Evolutionary conservation across 768 basidiomycete species (phyloP).

Genomic region (Russula earlei): DNA sequence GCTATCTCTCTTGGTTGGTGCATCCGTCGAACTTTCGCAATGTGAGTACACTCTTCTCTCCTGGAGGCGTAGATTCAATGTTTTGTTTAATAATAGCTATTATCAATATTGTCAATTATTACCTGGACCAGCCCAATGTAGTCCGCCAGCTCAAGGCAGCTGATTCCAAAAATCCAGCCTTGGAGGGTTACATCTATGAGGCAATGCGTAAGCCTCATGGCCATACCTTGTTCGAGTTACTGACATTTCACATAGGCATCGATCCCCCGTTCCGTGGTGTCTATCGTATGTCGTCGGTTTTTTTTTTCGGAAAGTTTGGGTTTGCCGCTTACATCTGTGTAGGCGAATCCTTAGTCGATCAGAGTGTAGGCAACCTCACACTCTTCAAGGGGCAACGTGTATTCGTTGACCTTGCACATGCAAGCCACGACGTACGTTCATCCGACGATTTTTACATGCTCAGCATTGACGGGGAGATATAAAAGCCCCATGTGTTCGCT

Average conservation of each 20-base stretch:
- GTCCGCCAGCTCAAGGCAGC: conserved; percentile 30
- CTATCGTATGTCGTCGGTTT: conserved; percentile 38
- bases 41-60: conserved; percentile 31
- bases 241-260: conserved; percentile 38
- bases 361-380: conserved; percentile 32
- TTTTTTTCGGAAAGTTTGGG: neutral
- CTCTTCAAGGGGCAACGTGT: conserved; percentile 43
- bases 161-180: conserved; percentile 29
- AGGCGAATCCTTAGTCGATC: conserved; percentile 42
- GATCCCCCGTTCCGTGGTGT: conserved; percentile 66
- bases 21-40: conserved; percentile 60
- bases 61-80: neutral
- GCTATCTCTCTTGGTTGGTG: conserved; percentile 59
- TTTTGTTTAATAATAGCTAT: conserved; percentile 37
- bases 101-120: conserved; percentile 56
- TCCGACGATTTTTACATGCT: neutral
- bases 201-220: conserved; percentile 48
- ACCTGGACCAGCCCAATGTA: conserved; percentile 37
- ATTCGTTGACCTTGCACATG: conserved; percentile 53
- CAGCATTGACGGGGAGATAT: neutral
- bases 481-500: conserved; percentile 43
- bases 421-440: conserved; percentile 42
- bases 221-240: neutral
- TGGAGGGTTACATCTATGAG: conserved; percentile 56
- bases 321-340: neutral